phyloP scores from a whole-genome alignment of 129 eudicot species.

The Kitagawia praeruptora region DNA sequence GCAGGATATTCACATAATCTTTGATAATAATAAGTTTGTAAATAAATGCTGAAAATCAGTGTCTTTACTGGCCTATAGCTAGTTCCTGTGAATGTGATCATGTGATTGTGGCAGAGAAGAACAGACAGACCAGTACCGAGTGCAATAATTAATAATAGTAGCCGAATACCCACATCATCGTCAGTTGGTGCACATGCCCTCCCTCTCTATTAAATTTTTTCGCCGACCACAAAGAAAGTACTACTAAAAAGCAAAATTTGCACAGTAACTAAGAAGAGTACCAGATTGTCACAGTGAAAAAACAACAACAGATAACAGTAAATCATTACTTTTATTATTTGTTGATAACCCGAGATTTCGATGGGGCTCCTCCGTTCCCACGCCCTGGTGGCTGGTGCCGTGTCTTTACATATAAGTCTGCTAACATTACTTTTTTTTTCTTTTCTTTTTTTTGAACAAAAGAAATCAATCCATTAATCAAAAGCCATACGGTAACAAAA shows the following conservation, averaged over 20 bases:
- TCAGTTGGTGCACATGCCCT: conserved; percentile 1
- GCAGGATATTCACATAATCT: neutral
- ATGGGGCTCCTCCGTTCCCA: no score
- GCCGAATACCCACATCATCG: neutral
- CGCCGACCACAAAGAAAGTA: neutral
- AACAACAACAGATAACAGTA: no score
- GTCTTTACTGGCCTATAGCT: neutral
- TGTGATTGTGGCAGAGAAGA: neutral
- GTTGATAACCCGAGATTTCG: no score
- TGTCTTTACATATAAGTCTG: no score
- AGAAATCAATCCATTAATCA: no score
- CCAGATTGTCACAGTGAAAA: no score
- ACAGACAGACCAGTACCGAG: neutral
- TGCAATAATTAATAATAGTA: neutral
- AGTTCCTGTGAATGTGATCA: neutral
- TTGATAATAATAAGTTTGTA: neutral
- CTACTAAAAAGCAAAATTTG: neutral
- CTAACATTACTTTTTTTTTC: no score
- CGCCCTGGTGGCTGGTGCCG: no score
- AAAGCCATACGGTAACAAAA: no score
- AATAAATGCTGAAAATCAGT: neutral
- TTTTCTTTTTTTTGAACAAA: no score
- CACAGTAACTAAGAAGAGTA: neutral
- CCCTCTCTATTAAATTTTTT: neutral
- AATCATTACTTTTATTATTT: no score